A percentile compares a stretch with the other conserved stretches of the same genome.
Conservation (phyloP, 768 basidiomycete species). For the Rhizopogon rudus region DNA sequence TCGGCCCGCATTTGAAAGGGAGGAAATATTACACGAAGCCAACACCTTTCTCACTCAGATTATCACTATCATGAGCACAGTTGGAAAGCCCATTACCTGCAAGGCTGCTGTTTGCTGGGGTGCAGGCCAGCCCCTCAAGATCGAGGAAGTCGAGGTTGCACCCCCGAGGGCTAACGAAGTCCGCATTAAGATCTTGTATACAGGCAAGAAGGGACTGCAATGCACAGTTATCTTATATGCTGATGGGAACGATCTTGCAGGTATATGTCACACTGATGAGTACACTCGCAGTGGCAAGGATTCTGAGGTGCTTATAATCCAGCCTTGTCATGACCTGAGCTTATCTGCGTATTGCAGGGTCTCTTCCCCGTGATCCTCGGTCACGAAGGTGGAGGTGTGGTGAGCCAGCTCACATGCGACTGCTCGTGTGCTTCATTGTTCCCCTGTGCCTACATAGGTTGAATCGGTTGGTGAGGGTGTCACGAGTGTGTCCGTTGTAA, state of each 20-base stretch:
- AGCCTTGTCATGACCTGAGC: background rate
- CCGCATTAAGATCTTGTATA: constrained; percentile 87
- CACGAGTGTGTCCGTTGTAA: constrained; percentile 59
- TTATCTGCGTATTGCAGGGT: constrained; percentile 43
- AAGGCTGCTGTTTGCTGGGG: constrained; percentile 97
- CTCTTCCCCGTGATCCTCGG: constrained; percentile 91
- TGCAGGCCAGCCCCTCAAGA: constrained; percentile 76
- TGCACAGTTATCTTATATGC: constrained; percentile 4
- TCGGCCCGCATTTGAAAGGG: background rate
- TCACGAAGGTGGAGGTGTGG: constrained; percentile 91
- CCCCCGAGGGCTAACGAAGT: constrained; percentile 91
- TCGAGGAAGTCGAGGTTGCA: constrained; percentile 92
- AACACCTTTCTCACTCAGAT: constrained; percentile 15
- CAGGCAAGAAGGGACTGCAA: constrained; percentile 43
- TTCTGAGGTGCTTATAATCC: constrained; percentile 61
- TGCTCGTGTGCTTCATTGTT: background rate
- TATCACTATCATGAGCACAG: constrained; percentile 55
- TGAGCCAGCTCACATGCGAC: constrained; percentile 31
- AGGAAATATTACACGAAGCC: background rate
- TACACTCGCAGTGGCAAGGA: constrained; percentile 96
- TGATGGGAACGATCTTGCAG: constrained; percentile 29
- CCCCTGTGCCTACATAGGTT: constrained; percentile 46
- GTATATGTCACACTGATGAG: constrained; percentile 97
- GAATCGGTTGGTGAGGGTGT: constrained; percentile 98
- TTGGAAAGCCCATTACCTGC: constrained; percentile 75